Percentiles rank a stretch among this genome's conserved stretches.
Evolutionary conservation across 2,329 filamentous ascomycete species (phyloP).

Genomic region (Myriosclerotinia curreyana): DNA sequence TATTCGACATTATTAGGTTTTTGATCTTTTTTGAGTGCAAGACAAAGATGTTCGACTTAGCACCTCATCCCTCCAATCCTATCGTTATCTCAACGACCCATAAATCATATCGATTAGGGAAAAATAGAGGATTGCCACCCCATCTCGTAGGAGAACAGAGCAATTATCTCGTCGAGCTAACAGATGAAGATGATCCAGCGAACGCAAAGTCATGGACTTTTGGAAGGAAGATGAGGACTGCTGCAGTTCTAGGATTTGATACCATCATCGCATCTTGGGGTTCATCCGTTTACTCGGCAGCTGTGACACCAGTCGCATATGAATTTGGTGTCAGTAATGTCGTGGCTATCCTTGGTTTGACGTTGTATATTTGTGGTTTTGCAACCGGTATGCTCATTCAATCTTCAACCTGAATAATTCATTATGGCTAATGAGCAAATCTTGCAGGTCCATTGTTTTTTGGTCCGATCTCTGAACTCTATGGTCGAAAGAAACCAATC

Average conservation of each 20-base stretch:
- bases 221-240: slow-evolving; percentile 11
- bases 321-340: slow-evolving; percentile 56
- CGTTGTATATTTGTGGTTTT: slow-evolving; percentile 58
- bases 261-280: slow-evolving; percentile 23
- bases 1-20: neutral
- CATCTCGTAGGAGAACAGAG: slow-evolving; percentile 15
- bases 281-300: slow-evolving; percentile 46
- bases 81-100: slow-evolving; percentile 19
- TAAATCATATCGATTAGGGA: slow-evolving; percentile 20
- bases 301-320: slow-evolving; percentile 46
- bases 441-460: slow-evolving; percentile 57
- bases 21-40: neutral
- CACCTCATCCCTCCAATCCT: slow-evolving; percentile 10
- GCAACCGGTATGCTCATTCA: slow-evolving; percentile 47
- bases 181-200: slow-evolving; percentile 21
- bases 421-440: slow-evolving; percentile 3
- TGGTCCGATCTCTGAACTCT: slow-evolving; percentile 63
- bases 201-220: slow-evolving; percentile 24
- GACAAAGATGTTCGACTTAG: slow-evolving; percentile 18
- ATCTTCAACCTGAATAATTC: slow-evolving; percentile 34
- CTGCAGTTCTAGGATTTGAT: slow-evolving; percentile 38
- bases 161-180: slow-evolving; percentile 24
- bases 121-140: slow-evolving; percentile 20
- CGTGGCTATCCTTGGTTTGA: slow-evolving; percentile 54
- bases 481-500: slow-evolving; percentile 57